Conservation (phyloP, 2,329 filamentous ascomycete species). For the Neofusicoccum cordaticola region DNA sequence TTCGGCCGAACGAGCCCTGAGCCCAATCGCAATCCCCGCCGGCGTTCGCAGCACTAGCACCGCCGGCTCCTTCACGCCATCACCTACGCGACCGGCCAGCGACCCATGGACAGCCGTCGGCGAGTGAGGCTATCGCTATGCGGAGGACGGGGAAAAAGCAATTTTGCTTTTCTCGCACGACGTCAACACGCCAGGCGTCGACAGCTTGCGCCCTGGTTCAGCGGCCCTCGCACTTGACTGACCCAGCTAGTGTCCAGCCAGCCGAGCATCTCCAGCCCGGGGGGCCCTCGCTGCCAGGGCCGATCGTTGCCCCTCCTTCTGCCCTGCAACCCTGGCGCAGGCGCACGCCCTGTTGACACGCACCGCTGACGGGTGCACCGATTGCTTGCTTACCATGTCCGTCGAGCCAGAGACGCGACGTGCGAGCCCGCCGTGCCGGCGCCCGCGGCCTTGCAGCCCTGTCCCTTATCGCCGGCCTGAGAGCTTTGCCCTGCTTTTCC, state of each 20-base stretch:
- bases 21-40: neutral
- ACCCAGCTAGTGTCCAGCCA: neutral
- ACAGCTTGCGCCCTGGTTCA: neutral
- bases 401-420: neutral
- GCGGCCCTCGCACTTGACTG: neutral
- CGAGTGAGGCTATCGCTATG: neutral
- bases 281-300: neutral
- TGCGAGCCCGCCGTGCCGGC: neutral
- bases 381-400: neutral
- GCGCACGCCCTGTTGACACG: neutral
- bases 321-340: neutral
- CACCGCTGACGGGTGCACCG: neutral
- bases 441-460: no score
- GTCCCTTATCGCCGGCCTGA: neutral
- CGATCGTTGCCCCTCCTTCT: neutral
- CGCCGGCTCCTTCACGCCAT: neutral
- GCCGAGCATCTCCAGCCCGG: neutral
- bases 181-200: neutral
- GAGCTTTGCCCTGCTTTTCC: no score
- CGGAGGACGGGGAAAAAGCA: neutral
- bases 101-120: no score
- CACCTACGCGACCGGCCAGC: neutral
- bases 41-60: slow-evolving; percentile 6
- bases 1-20: neutral
- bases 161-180: neutral